These are phyloP conservation scores for Phaeosphaeria sp. DNA, from an alignment of 2,329 filamentous ascomycete genomes.

Conservation along the genomic window DNA sequence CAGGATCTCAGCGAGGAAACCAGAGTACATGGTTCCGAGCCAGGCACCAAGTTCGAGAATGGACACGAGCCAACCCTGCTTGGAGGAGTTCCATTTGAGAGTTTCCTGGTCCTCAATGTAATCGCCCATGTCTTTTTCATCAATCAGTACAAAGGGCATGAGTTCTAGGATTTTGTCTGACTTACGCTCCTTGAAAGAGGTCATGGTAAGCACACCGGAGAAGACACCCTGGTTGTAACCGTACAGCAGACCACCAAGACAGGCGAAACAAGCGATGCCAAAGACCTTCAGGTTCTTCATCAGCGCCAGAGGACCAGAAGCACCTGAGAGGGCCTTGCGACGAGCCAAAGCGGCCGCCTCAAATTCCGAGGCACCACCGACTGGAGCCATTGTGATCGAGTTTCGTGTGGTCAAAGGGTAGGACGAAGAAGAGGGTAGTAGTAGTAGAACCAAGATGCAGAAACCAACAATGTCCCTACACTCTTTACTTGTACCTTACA, in stretches of 20 bases:
- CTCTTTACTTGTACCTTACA: not conserved
- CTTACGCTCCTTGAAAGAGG: constrained; percentile 51
- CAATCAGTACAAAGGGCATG: not conserved
- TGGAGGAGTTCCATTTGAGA: constrained; percentile 43
- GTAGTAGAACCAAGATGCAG: no score
- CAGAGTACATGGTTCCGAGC: constrained; percentile 72
- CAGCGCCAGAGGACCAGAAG: constrained; percentile 55
- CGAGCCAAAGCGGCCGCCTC: constrained; percentile 51
- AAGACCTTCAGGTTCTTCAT: constrained; percentile 60
- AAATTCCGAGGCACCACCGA: constrained; percentile 44
- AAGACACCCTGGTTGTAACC: constrained; percentile 83
- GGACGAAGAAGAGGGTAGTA: no score
- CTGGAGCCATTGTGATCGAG: constrained; percentile 40
- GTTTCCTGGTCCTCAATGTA: constrained; percentile 37
- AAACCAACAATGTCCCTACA: not conserved
- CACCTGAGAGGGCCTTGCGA: constrained; percentile 48
- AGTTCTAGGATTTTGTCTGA: not conserved
- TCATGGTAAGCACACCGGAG: constrained; percentile 67
- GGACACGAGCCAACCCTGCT: constrained; percentile 58
- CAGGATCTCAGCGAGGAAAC: constrained; percentile 71
- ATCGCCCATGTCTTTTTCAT: constrained; percentile 49
- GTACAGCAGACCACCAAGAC: constrained; percentile 61
- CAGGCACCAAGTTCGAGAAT: constrained; percentile 79
- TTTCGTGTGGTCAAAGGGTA: constrained; percentile 16
- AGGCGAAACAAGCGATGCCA: constrained; percentile 62